Evolutionary conservation across 1,284 basidiomycete genomes (phyloP).

Genomic region (Omphalotus olearius): DNA sequence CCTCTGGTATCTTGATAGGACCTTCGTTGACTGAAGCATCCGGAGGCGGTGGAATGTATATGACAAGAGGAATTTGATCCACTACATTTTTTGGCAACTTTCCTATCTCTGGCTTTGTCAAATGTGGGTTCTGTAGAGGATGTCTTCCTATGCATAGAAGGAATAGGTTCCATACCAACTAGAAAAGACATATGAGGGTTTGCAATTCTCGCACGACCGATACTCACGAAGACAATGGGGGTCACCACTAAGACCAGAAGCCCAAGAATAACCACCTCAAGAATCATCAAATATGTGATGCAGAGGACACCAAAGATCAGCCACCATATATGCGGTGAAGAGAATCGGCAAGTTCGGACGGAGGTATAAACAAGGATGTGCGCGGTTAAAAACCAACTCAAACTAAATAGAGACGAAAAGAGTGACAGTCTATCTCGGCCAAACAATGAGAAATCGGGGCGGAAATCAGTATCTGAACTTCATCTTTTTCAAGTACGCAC

Average conservation of each 20-base stretch:
- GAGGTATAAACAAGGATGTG: slow-evolving; percentile 76
- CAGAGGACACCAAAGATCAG: slow-evolving; percentile 74
- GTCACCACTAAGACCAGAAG: slow-evolving; percentile 73
- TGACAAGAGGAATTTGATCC: slow-evolving; percentile 73
- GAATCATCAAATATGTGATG: slow-evolving; percentile 69
- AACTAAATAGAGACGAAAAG: slow-evolving; percentile 60
- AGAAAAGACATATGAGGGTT: slow-evolving; percentile 5
- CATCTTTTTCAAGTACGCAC: slow-evolving; percentile 25
- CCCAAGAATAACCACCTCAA: slow-evolving; percentile 69
- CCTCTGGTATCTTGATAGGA: slow-evolving; percentile 37
- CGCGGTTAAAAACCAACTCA: slow-evolving; percentile 75
- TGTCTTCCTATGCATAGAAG: slow-evolving; percentile 73
- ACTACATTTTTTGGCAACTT: slow-evolving; percentile 67
- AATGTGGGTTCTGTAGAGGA: slow-evolving; percentile 63
- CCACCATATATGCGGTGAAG: slow-evolving; percentile 80
- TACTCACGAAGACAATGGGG: slow-evolving; percentile 69
- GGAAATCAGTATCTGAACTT: not conserved
- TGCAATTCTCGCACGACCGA: not conserved
- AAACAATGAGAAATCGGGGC: not conserved
- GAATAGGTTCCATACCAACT: slow-evolving; percentile 75
- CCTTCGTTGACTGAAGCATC: slow-evolving; percentile 31
- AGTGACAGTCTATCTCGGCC: slow-evolving; percentile 46
- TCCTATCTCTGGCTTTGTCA: slow-evolving; percentile 72
- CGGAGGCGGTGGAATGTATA: slow-evolving; percentile 77
- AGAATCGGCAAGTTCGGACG: slow-evolving; percentile 60